Conservation (phyloP, 2,329 filamentous ascomycete genomes). For the Ilyonectria robusta region DNA sequence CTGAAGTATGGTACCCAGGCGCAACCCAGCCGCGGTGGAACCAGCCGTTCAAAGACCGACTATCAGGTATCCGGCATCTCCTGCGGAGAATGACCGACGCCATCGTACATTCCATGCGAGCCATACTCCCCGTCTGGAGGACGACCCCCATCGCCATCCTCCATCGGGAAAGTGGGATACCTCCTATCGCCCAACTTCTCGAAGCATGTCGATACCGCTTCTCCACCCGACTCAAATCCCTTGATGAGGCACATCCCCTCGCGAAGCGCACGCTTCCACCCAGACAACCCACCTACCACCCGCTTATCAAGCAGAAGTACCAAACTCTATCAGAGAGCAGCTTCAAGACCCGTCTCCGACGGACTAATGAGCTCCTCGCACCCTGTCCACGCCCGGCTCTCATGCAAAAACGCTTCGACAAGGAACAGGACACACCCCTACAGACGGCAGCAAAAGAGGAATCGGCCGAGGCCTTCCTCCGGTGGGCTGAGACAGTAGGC, state of each 20-base stretch:
- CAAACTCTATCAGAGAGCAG: conserved; percentile 7
- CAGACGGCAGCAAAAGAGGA: conserved; percentile 31
- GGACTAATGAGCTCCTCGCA: conserved; percentile 22
- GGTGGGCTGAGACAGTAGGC: conserved; percentile 19
- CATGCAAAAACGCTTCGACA: background rate
- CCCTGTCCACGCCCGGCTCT: conserved; percentile 11
- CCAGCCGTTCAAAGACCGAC: conserved; percentile 15
- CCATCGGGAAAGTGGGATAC: too few relatives aligned
- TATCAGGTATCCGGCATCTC: conserved; percentile 17
- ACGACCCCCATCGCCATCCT: too few relatives aligned
- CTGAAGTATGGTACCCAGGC: too few relatives aligned
- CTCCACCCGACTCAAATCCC: too few relatives aligned
- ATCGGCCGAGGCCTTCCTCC: conserved; percentile 24
- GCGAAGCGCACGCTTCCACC: conserved; percentile 22
- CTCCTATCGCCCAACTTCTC: too few relatives aligned
- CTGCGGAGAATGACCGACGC: conserved; percentile 25
- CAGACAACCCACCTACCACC: conserved; percentile 8
- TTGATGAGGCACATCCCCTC: conserved; percentile 29
- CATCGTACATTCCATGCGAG: conserved; percentile 19
- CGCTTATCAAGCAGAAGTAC: conserved; percentile 26
- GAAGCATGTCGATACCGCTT: too few relatives aligned
- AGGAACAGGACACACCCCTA: conserved; percentile 7
- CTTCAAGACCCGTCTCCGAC: conserved; percentile 24
- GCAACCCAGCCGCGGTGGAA: conserved; percentile 17
- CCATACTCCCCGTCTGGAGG: background rate